Base-by-base conservation (phyloP, 2,329 filamentous ascomycete genomes). In the Torrubiella hemipterigena region DNA sequence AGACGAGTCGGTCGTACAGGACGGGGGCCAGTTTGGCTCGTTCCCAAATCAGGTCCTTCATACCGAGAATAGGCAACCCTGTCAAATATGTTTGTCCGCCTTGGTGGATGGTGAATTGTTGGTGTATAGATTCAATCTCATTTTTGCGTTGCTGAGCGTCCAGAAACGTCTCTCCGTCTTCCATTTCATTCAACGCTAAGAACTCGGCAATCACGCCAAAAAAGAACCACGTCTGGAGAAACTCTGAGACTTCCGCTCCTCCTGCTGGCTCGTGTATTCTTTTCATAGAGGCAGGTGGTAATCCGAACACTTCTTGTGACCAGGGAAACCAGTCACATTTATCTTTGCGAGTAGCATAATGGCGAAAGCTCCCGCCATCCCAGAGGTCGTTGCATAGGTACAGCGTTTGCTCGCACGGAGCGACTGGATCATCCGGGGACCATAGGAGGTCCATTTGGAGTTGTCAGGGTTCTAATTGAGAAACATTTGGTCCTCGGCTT, bases 141-240 rank as follows among this genome's bases (percentile, higher is more conserved):
- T 30, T 20, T 4, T 21, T 21, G 11, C 35, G 38, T 15, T 33
- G 8, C 4, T 29, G 14, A 9, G 36, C 30, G 15, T 39, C 33
- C 16, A 42, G 7, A 15, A 44, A 24, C 6, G 36, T 30, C 2
- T 21, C 13, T n/a, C 40, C 43, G 5, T 38, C 30, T 3, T 28
- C 27, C 1, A 37, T 30, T 30, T 45, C 42, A 27, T 51, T 50
- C 4, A 49, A 30, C 15, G 44, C 41, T 4, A 52, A 22, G 17
- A 50, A 41, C 31, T 56, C 52, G 5, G 46, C 40, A 12, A 50
- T 18, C 4, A 50, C 35, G 1, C 52, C 51, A 34, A 55, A 51
- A 30, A 44, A 54, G 7, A 56, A 38, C 50, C 52, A 55, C 6
- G 46, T 52, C 31, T 55, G 52, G 11, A 50, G 28, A 25, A 53